Evolutionary conservation across 2,329 filamentous ascomycete genomes (phyloP).

Genomic region (Colletotrichum costaricense): DNA sequence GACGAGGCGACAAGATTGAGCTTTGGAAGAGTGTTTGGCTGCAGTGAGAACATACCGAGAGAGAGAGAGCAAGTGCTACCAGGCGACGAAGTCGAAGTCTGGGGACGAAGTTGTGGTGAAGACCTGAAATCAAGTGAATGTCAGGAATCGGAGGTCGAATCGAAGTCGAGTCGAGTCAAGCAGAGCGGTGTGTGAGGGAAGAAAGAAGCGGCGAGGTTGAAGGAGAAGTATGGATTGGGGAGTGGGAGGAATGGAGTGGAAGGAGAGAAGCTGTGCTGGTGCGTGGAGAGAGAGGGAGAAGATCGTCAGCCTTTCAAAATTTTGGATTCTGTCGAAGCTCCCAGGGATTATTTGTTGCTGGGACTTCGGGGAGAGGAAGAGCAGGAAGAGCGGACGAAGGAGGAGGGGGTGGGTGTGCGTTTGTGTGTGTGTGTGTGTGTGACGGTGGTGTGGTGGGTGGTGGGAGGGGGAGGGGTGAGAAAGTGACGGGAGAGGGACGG

Average conservation of each 20-base stretch:
- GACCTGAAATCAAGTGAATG: conserved; percentile 36
- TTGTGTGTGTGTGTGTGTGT: conserved; percentile 4
- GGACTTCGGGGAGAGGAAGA: conserved; percentile 12
- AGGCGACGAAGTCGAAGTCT: conserved; percentile 34
- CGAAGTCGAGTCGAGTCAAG: conserved; percentile 14
- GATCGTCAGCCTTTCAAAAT: conserved; percentile 40
- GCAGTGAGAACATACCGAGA: conserved; percentile 27
- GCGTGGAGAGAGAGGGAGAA: conserved; percentile 32
- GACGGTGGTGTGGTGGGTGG: conserved; percentile 13
- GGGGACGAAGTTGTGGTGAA: conserved; percentile 24
- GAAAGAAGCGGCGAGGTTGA: conserved; percentile 36
- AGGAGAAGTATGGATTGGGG: conserved; percentile 35
- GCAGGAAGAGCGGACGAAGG: not conserved
- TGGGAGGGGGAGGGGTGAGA: conserved; percentile 30
- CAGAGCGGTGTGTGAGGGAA: conserved; percentile 36
- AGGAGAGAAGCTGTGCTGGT: conserved; percentile 21
- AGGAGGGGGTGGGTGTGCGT: conserved; percentile 12
- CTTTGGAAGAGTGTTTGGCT: not conserved
- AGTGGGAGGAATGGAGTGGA: conserved; percentile 32
- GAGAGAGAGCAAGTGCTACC: conserved; percentile 16
- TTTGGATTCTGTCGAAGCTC: conserved; percentile 36
- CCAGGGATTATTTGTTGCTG: conserved; percentile 37
- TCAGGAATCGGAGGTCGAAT: conserved; percentile 25
- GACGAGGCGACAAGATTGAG: not conserved
- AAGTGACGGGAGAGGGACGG: not conserved